Evolutionary conservation across 2,329 filamentous ascomycete genomes (phyloP).

Genomic region (Metarhizium rileyi): DNA sequence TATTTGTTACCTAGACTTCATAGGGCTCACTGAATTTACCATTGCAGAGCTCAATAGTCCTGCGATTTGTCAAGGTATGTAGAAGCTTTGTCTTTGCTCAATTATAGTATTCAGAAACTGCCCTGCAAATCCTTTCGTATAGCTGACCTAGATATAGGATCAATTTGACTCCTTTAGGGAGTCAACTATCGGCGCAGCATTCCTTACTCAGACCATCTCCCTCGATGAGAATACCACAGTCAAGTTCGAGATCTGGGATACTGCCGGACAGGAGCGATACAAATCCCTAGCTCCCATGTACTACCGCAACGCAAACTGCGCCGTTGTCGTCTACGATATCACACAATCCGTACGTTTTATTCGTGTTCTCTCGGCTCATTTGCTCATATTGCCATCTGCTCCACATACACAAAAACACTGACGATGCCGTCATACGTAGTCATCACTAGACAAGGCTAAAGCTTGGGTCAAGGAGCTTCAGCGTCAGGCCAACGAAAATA

Average conservation of each 20-base stretch:
- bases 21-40: slow-evolving; percentile 11
- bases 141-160: slow-evolving; percentile 48
- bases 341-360: slow-evolving; percentile 78
- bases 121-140: slow-evolving; percentile 5
- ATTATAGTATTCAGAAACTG: background rate
- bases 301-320: slow-evolving; percentile 98
- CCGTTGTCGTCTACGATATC: slow-evolving; percentile 98
- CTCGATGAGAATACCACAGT: slow-evolving; percentile 97
- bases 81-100: background rate
- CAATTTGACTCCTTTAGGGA: slow-evolving; percentile 98
- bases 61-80: slow-evolving; percentile 92
- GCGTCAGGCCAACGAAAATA: slow-evolving; percentile 98
- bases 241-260: slow-evolving; percentile 99
- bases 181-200: slow-evolving; percentile 96
- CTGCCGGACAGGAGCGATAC: slow-evolving; percentile 95
- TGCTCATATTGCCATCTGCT: background rate
- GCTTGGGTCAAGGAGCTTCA: slow-evolving; percentile 99
- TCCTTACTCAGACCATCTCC: slow-evolving; percentile 97
- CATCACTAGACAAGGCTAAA: slow-evolving; percentile 97
- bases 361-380: background rate
- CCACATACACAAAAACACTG: background rate
- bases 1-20: slow-evolving; percentile 2
- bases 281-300: slow-evolving; percentile 99
- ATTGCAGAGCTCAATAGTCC: slow-evolving; percentile 84
- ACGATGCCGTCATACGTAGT: slow-evolving; percentile 38